Evolutionary conservation across 1,284 basidiomycete genomes (phyloP).

Genomic region (Apiotrichum sp.): DNA sequence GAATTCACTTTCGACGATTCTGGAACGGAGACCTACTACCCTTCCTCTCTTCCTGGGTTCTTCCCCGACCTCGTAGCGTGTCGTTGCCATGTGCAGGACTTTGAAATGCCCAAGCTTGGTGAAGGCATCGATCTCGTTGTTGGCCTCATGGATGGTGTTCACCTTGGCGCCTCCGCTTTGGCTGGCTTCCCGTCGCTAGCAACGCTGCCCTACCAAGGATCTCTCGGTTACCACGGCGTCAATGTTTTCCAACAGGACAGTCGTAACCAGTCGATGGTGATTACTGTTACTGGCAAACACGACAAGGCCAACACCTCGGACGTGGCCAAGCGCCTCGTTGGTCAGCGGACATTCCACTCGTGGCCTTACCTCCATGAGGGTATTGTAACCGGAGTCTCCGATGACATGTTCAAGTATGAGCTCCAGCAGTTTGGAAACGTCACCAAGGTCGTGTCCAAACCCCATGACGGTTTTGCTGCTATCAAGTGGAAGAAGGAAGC

Average conservation of each 20-base stretch:
- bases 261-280: slow-evolving; percentile 84
- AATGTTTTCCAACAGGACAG: slow-evolving; percentile 90
- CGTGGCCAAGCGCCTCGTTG: slow-evolving; percentile 68
- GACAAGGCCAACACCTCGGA: slow-evolving; percentile 63
- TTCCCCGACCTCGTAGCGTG: slow-evolving; percentile 86
- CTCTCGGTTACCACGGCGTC: slow-evolving; percentile 78
- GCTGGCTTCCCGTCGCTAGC: slow-evolving; percentile 95
- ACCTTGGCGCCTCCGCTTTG: slow-evolving; percentile 75
- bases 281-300: slow-evolving; percentile 72
- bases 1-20: slow-evolving; percentile 66
- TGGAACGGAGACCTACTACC: slow-evolving; percentile 62
- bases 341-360: slow-evolving; percentile 68
- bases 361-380: slow-evolving; percentile 98
- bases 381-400: slow-evolving; percentile 76
- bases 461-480: slow-evolving; percentile 62
- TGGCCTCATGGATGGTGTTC: slow-evolving; percentile 83
- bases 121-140: slow-evolving; percentile 78
- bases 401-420: slow-evolving; percentile 82
- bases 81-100: slow-evolving; percentile 69
- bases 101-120: slow-evolving; percentile 74
- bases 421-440: slow-evolving; percentile 54
- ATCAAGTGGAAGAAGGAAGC: slow-evolving; percentile 69
- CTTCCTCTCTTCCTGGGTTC: slow-evolving; percentile 87
- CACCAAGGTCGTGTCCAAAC: slow-evolving; percentile 59
- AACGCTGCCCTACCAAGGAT: slow-evolving; percentile 73